phyloP scores from a whole-genome alignment of 2,329 filamentous ascomycete species.

The Botrytis deweyae region DNA sequence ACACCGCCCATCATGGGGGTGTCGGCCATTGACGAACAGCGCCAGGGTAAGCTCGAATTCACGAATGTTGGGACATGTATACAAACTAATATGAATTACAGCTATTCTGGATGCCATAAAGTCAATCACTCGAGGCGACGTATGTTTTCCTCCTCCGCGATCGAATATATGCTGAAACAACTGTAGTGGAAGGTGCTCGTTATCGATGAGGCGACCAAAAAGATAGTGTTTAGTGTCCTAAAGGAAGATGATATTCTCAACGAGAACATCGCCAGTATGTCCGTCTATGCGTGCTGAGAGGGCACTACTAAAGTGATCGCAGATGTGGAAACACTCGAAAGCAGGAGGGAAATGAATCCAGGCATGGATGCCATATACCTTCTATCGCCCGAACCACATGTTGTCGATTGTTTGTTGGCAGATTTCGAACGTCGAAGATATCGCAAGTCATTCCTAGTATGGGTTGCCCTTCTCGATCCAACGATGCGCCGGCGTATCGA shows the following conservation, averaged over 20 bases:
- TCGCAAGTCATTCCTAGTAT: constrained; percentile 75
- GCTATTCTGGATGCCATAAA: constrained; percentile 74
- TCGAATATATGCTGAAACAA: constrained; percentile 24
- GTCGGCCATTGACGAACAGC: constrained; percentile 83
- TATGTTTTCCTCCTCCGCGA: constrained; percentile 46
- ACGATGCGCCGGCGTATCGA: constrained; percentile 73
- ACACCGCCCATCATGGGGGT: constrained; percentile 47
- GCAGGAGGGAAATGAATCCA: constrained; percentile 75
- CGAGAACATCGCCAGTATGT: constrained; percentile 84
- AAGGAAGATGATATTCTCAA: constrained; percentile 97
- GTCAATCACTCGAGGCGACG: constrained; percentile 76
- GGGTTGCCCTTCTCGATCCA: constrained; percentile 74
- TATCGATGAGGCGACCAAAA: constrained; percentile 78
- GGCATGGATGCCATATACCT: constrained; percentile 96
- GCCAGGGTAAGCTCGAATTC: constrained; percentile 57
- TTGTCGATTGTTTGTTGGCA: constrained; percentile 90
- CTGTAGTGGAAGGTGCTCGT: constrained; percentile 93
- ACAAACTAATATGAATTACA: constrained; percentile 40
- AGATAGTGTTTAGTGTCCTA: constrained; percentile 84
- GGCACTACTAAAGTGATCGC: constrained; percentile 29
- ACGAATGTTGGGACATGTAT: not conserved
- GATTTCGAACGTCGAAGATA: constrained; percentile 88
- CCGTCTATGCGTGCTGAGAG: not conserved
- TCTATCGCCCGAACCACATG: constrained; percentile 79
- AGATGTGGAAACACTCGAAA: constrained; percentile 96